Percentiles rank a stretch among this genome's conserved stretches.
These are phyloP conservation scores for Lactarius akahatsu DNA, from an alignment of 768 basidiomycete species.

Conservation along the genomic window DNA sequence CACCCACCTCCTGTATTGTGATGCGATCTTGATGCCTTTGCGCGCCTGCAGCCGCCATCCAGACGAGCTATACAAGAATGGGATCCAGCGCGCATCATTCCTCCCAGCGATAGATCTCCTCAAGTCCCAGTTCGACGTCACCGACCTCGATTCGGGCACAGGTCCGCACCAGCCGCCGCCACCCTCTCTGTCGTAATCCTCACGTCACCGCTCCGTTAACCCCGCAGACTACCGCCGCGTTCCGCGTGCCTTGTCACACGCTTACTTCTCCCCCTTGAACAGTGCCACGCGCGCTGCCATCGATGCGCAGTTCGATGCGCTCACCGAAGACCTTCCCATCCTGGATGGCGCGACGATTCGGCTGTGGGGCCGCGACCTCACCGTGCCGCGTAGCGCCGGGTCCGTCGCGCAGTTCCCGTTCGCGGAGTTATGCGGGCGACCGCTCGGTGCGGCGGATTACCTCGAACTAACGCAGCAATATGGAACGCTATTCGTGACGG, in stretches of 20 bases:
- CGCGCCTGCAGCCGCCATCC: conserved; percentile 77
- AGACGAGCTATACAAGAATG: conserved; percentile 97
- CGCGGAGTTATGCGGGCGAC: conserved; percentile 80
- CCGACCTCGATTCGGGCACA: conserved; percentile 93
- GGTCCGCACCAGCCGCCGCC: conserved; percentile 45
- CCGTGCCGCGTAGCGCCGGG: conserved; percentile 76
- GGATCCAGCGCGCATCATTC: conserved; percentile 94
- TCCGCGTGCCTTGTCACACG: conserved; percentile 88
- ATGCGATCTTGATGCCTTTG: neutral
- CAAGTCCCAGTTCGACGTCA: conserved; percentile 82
- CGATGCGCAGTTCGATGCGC: conserved; percentile 76
- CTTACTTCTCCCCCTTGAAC: conserved; percentile 84
- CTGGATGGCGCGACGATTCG: conserved; percentile 61
- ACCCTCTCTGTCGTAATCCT: neutral
- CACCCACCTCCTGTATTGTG: too few species aligned
- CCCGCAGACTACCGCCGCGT: conserved; percentile 87
- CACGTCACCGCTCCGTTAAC: conserved; percentile 3
- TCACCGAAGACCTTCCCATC: conserved; percentile 59
- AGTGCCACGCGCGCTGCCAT: conserved; percentile 67
- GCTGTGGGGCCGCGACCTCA: conserved; percentile 89
- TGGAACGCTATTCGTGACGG: conserved; percentile 81
- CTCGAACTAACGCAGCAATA: conserved; percentile 89
- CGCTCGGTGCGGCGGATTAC: conserved; percentile 94
- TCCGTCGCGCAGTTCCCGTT: conserved; percentile 86
- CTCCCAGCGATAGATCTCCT: conserved; percentile 92